phyloP scores from a whole-genome alignment of 2,329 filamentous ascomycete genomes.

The Colletotrichum gigasporum region DNA sequence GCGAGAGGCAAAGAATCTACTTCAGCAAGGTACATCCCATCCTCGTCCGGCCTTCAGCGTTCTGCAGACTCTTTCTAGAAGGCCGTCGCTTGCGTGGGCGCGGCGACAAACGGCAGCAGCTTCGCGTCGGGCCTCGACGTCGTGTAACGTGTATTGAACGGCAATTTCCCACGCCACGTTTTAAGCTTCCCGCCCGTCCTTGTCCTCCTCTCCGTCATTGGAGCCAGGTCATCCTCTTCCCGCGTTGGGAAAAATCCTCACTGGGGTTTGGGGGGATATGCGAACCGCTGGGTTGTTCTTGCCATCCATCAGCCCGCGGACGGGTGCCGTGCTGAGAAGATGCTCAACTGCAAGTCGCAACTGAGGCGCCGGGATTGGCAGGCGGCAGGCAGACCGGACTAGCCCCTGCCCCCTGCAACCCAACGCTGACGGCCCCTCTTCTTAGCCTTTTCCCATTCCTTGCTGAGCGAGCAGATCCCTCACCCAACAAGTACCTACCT shows the following conservation, averaged over 20 bases:
- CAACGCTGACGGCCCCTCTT: slow-evolving; percentile 28
- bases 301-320: not conserved
- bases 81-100: no score
- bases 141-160: slow-evolving; percentile 6
- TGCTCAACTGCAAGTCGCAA: not conserved
- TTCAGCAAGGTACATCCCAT: no score
- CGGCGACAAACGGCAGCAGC: not conserved
- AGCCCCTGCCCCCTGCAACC: not conserved
- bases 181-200: not conserved
- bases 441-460: slow-evolving; percentile 23
- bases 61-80: slow-evolving; percentile 14
- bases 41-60: not conserved
- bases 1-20: no score
- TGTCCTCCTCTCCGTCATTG: not conserved
- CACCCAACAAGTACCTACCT: not conserved
- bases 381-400: not conserved
- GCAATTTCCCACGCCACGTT: slow-evolving; percentile 6
- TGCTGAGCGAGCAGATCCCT: not conserved
- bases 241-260: not conserved
- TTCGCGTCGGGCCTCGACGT: slow-evolving; percentile 14
- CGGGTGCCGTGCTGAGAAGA: not conserved
- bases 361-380: no score
- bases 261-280: not conserved
- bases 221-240: slow-evolving; percentile 2
- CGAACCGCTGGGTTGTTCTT: not conserved